phyloP scores from a whole-genome alignment of 2,329 filamentous ascomycete species.

The Sclerotinia sclerotiorum region DNA sequence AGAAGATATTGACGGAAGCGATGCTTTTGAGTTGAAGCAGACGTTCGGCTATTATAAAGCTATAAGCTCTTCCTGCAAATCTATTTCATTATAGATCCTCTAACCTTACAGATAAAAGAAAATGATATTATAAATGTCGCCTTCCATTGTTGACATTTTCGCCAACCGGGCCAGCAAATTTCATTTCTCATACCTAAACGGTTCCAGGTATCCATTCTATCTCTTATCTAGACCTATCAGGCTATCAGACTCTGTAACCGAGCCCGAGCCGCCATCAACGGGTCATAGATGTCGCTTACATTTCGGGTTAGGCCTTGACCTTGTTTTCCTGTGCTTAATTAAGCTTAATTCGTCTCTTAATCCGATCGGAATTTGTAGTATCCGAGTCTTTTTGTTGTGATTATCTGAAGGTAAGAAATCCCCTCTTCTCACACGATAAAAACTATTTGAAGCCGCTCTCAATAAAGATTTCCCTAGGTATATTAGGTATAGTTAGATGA shows the following conservation, averaged over 20 bases:
- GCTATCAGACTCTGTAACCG: background rate
- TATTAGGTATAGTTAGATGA: too few species aligned
- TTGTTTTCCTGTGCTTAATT: background rate
- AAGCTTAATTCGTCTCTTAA: background rate
- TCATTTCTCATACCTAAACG: background rate
- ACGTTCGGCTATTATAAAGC: background rate
- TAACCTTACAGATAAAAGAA: background rate
- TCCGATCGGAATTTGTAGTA: background rate
- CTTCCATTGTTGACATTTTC: background rate
- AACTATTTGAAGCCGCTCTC: too few species aligned
- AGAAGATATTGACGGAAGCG: too few species aligned
- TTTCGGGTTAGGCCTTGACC: background rate
- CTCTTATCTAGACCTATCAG: constrained; percentile 2
- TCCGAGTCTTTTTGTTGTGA: background rate
- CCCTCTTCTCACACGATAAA: too few species aligned
- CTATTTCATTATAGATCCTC: background rate
- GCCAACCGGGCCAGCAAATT: background rate
- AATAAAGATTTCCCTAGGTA: too few species aligned
- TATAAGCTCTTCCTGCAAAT: background rate
- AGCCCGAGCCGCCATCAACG: background rate
- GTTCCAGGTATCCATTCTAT: background rate
- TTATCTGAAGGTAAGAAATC: too few species aligned
- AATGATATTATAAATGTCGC: background rate
- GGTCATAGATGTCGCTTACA: background rate
- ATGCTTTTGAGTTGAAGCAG: too few species aligned